phyloP scores from a whole-genome alignment of 768 basidiomycete species.

The Roridomyces roridus region DNA sequence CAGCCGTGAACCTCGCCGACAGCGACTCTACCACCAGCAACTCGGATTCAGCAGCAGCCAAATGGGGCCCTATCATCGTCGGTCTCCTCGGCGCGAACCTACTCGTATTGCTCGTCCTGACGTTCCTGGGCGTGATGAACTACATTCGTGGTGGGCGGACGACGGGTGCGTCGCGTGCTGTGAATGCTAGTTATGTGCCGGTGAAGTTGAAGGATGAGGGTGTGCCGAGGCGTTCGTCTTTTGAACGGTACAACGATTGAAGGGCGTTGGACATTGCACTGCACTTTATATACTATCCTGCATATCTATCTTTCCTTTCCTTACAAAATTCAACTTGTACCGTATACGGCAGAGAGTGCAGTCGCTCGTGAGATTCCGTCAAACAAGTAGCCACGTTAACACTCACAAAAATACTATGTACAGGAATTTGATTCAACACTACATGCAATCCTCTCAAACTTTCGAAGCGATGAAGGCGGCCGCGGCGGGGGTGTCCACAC shows the following conservation, averaged over 20 bases:
- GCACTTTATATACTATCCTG: no score
- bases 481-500: slow-evolving; percentile 1
- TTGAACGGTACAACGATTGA: background rate
- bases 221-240: slow-evolving; percentile 3
- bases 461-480: slow-evolving; percentile 7
- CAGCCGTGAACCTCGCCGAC: slow-evolving; percentile 15
- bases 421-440: no score
- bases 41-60: slow-evolving; percentile 25
- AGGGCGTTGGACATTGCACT: no score
- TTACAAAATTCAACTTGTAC: no score
- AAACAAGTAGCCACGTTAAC: no score
- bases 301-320: no score
- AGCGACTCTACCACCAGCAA: background rate
- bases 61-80: slow-evolving; percentile 33
- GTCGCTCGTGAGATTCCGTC: no score
- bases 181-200: slow-evolving; percentile 14
- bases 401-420: no score
- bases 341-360: no score
- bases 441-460: no score
- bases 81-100: slow-evolving; percentile 35
- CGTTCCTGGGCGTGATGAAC: slow-evolving; percentile 29
- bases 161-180: slow-evolving; percentile 9
- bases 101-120: slow-evolving; percentile 28
- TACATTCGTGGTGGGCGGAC: slow-evolving; percentile 31
- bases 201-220: slow-evolving; percentile 22